Evolutionary conservation across 768 basidiomycete species (phyloP).

Genomic region (Tremella fuciformis): DNA sequence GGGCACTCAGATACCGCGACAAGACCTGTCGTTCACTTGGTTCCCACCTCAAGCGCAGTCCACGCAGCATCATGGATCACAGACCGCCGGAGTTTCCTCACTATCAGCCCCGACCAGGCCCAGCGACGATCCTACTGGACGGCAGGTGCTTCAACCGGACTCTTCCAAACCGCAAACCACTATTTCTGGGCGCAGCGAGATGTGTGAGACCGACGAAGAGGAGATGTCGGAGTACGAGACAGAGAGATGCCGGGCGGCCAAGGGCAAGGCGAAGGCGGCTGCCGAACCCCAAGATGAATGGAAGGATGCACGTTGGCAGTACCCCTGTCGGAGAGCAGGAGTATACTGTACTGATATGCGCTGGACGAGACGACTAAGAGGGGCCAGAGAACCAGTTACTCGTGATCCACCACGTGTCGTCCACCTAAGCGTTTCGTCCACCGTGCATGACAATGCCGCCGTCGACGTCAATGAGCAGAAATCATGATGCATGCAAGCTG

Average conservation of each 20-base stretch:
- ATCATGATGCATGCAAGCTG: too few species aligned
- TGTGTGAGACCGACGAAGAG: conserved; percentile 10
- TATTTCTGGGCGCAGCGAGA: not conserved
- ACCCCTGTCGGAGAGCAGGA: too few species aligned
- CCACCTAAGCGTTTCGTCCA: too few species aligned
- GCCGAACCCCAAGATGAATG: too few species aligned
- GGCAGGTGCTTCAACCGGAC: not conserved
- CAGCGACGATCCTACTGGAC: not conserved
- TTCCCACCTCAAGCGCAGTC: not conserved
- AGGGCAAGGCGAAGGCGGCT: not conserved
- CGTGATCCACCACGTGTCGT: too few species aligned
- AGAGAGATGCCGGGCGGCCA: conserved; percentile 1
- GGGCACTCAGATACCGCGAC: not conserved
- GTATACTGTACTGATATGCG: too few species aligned
- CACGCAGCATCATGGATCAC: not conserved
- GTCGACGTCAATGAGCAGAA: too few species aligned
- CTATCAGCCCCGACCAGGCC: not conserved
- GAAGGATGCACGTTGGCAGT: too few species aligned
- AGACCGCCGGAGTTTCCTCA: not conserved
- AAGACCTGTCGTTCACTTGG: not conserved
- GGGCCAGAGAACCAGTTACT: too few species aligned
- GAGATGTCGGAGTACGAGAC: conserved; percentile 16
- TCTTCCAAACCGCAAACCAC: not conserved
- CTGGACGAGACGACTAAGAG: too few species aligned
- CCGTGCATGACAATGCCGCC: too few species aligned